A percentile compares a stretch with the other conserved stretches of the same genome.
Conservation (phyloP, 768 basidiomycete species). For the Boletus sp. region DNA sequence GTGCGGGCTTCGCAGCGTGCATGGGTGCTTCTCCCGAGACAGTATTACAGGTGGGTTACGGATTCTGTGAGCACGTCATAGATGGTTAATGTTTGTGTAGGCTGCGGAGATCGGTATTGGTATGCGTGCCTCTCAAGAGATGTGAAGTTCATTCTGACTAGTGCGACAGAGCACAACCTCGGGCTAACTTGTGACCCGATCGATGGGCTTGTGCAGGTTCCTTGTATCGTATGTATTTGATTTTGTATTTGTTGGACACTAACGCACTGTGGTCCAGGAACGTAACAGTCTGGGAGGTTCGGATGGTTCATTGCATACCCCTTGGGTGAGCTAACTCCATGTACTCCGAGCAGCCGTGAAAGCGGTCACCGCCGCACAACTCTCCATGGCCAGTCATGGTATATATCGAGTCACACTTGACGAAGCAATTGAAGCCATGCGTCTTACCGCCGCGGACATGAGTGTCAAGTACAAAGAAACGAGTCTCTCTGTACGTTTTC, state of each 20-base stretch:
- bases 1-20: constrained; percentile 89
- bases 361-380: constrained; percentile 89
- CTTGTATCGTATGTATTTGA: constrained; percentile 69
- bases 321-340: constrained; percentile 2
- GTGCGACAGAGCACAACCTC: constrained; percentile 66
- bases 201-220: constrained; percentile 90
- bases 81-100: constrained; percentile 23
- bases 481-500: constrained; percentile 69
- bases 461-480: constrained; percentile 96
- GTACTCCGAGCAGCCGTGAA: constrained; percentile 64
- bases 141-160: constrained; percentile 1
- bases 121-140: constrained; percentile 26
- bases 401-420: constrained; percentile 85
- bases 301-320: constrained; percentile 8
- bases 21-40: constrained; percentile 89
- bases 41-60: constrained; percentile 58
- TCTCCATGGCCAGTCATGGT: constrained; percentile 90
- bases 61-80: neutral
- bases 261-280: constrained; percentile 43
- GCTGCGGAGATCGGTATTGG: constrained; percentile 92
- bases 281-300: constrained; percentile 82
- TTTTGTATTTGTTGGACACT: constrained; percentile 1
- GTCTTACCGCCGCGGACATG: constrained; percentile 91
- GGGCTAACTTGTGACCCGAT: constrained; percentile 94
- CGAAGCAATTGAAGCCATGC: constrained; percentile 95